A percentile compares a stretch with the other conserved stretches of the same genome.
phyloP scores from a whole-genome alignment of 83 land plant genomes.

The Picea mariana region DNA sequence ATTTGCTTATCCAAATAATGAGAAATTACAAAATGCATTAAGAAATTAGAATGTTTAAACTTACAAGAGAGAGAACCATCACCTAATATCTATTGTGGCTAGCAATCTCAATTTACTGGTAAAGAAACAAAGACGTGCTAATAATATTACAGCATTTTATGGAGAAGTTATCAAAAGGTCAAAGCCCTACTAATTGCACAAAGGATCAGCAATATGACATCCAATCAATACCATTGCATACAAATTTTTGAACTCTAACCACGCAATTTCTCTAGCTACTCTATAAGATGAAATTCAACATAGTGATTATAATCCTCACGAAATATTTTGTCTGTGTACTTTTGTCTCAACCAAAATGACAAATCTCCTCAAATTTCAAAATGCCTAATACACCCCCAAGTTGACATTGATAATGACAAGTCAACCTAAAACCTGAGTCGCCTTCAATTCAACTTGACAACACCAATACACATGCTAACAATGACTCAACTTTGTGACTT shows the following conservation, averaged over 20 bases:
- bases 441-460: too few species aligned
- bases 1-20: constrained; percentile 8
- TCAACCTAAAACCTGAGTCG: too few species aligned
- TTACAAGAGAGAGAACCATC: not conserved
- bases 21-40: not conserved
- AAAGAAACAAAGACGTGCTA: not conserved
- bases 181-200: not conserved
- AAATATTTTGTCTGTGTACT: not conserved
- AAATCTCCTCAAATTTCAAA: too few species aligned
- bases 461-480: too few species aligned
- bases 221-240: not conserved
- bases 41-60: not conserved
- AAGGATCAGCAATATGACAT: not conserved
- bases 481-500: too few species aligned
- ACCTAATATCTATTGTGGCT: not conserved
- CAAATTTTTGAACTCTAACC: not conserved
- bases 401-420: too few species aligned
- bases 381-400: too few species aligned
- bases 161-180: not conserved
- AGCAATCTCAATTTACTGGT: not conserved
- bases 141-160: not conserved
- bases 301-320: not conserved
- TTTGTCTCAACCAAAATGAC: not conserved
- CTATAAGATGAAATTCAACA: not conserved
- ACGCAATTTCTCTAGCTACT: not conserved